Evolutionary conservation across 2,329 filamentous ascomycete genomes (phyloP), one percentile per base, ranked within the genome.

Genomic region (Fusarium liriodendri): DNA sequence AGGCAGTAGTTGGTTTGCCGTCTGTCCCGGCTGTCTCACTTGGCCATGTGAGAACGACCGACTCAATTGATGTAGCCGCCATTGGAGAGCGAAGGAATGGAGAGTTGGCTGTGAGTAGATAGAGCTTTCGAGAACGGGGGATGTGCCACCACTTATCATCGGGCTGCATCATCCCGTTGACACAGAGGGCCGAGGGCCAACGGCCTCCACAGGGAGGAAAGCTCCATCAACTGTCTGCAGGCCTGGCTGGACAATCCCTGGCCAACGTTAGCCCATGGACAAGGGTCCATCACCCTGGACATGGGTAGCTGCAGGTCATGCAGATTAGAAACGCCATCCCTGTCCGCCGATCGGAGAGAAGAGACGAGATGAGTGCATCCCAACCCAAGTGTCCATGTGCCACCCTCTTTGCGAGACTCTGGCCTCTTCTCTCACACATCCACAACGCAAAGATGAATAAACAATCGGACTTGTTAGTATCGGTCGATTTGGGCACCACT

Each of bases 241-340:
- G 11, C 27, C 27, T 22, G 11, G 50, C 50, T 33, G 32, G 29
- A 55, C 29, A 22, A 20, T 33, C 2, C 18, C 29, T 33, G 2
- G n/a, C 50, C 52, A 22, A 33, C 5, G 35, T 25, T 32, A 32
- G n/a, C 10, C 32, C 29, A 35, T 18, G 5, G 20, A 35, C 52
- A 33, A 14, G 52, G 52, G 52, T 25, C 20, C n/a, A 37, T 57
- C n/a, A 22, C 52, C 52, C n/a, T 37, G 0, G 29, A 35, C 52
- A 57, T 57, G 52, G 52, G 32, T 57, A 57, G 52, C 52, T 57
- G 52, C 52, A 57, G 52, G 52, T 57, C 52, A 57, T 29, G 27
- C 52, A 20, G 10, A 55, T 35, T 35, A 8, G 18, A 57, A 35
- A 22, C 52, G 0, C 8, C 4, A 35, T 20, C 52, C 20, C 52